Conservation (phyloP, 2,329 filamentous ascomycete species). For the Pleomassaria siparia region DNA sequence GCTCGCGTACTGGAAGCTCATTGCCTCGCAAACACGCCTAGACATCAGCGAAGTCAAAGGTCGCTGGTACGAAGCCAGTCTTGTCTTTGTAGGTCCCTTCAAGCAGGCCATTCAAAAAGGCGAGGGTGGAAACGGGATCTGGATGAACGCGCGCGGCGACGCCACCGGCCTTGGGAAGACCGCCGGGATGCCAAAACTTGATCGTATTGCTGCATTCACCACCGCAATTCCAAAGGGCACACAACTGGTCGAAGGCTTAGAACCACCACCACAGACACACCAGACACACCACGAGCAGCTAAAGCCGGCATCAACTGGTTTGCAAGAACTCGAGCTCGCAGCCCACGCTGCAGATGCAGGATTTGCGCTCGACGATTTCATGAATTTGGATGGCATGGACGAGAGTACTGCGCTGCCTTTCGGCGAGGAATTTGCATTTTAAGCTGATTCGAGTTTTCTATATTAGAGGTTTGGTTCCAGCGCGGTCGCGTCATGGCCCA, state of each 20-base stretch:
- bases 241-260: conserved; percentile 44
- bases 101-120: conserved; percentile 40
- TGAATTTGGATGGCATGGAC: conserved; percentile 45
- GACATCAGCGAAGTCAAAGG: conserved; percentile 57
- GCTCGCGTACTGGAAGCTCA: conserved; percentile 49
- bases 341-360: conserved; percentile 7
- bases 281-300: conserved; percentile 8
- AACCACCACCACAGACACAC: no score
- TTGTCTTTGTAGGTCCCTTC: conserved; percentile 47
- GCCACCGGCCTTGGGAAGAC: conserved; percentile 26
- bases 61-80: conserved; percentile 61
- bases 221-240: conserved; percentile 42
- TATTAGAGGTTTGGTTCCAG: no score
- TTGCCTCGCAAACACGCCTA: conserved; percentile 33
- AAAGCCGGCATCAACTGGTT: not conserved
- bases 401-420: conserved; percentile 23
- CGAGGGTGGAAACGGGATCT: conserved; percentile 46
- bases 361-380: conserved; percentile 43
- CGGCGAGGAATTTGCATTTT: conserved; percentile 9
- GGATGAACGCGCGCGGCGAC: conserved; percentile 53
- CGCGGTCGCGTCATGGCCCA: not conserved
- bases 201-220: conserved; percentile 47
- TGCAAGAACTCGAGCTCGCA: conserved; percentile 17
- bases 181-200: conserved; percentile 30
- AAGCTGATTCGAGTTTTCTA: no score